Evolutionary conservation across 2,329 filamentous ascomycete species (phyloP).

Genomic region (Lecanoromycetidae sp.): DNA sequence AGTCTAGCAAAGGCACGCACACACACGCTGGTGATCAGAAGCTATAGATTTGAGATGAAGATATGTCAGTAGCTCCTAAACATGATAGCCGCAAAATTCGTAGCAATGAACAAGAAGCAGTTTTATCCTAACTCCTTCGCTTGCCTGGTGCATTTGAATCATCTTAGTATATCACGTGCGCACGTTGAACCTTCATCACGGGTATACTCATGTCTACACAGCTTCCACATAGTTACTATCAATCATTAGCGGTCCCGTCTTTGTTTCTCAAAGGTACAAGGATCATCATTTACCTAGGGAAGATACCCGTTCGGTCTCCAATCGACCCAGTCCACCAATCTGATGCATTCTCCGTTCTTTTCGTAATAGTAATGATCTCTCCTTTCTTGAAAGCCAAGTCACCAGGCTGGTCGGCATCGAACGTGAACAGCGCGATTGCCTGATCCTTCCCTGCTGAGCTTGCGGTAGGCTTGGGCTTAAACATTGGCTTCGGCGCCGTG

Average conservation of each 20-base stretch:
- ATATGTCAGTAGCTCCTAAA: not conserved
- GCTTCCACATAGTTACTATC: conserved; percentile 24
- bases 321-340: conserved; percentile 98
- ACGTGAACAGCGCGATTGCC: conserved; percentile 82
- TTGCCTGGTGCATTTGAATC: conserved; percentile 3
- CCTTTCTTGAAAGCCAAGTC: conserved; percentile 96
- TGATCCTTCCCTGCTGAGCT: conserved; percentile 52
- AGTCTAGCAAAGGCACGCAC: too few relatives aligned
- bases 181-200: not conserved
- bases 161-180: not conserved
- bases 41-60: too few relatives aligned
- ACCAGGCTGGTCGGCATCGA: conserved; percentile 84
- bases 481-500: conserved; percentile 79
- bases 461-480: conserved; percentile 41
- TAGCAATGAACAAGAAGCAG: not conserved
- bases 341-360: conserved; percentile 84
- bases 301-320: conserved; percentile 75
- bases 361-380: conserved; percentile 85
- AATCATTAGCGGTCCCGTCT: not conserved
- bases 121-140: conserved; percentile 10
- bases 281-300: conserved; percentile 55
- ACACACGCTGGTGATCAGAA: too few relatives aligned
- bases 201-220: conserved; percentile 16
- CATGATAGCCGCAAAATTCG: not conserved
- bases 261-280: not conserved